These are phyloP conservation scores for Hericium coralloides DNA, from an alignment of 768 basidiomycete species.

Conservation along the genomic window DNA sequence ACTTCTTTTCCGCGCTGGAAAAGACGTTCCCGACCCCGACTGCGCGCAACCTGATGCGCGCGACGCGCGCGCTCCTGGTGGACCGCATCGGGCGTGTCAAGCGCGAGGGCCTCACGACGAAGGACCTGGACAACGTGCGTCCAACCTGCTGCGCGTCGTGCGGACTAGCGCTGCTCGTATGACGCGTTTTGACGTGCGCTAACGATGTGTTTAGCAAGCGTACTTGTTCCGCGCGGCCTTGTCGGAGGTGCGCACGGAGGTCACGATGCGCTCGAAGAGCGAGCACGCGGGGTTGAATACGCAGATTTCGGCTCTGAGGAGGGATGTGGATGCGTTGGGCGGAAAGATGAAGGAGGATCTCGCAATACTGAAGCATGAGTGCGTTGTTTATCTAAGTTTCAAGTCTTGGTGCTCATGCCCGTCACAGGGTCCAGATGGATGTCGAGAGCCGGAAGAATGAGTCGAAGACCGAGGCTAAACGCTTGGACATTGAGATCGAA, in stretches of 20 bases:
- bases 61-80: constrained; percentile 70
- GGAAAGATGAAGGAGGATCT: constrained; percentile 94
- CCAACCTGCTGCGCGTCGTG: background rate
- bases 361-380: constrained; percentile 88
- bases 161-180: background rate
- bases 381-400: constrained; percentile 22
- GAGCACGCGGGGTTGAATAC: constrained; percentile 80
- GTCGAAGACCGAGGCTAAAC: constrained; percentile 73
- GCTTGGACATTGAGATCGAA: constrained; percentile 79
- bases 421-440: constrained; percentile 85
- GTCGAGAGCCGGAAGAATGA: constrained; percentile 92
- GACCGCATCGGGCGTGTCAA: constrained; percentile 66
- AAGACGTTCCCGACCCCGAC: constrained; percentile 65
- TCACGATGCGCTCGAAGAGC: constrained; percentile 73
- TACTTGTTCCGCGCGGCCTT: constrained; percentile 92
- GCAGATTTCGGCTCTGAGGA: constrained; percentile 62
- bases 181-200: background rate
- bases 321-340: constrained; percentile 80
- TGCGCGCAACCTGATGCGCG: constrained; percentile 76
- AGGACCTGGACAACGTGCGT: constrained; percentile 79
- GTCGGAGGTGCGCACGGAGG: constrained; percentile 81
- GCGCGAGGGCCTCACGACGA: constrained; percentile 60
- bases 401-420: background rate
- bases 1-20: constrained; percentile 64
- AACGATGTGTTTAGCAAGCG: constrained; percentile 57